Percentiles rank a stretch among this genome's conserved stretches.
Evolutionary conservation across 2,329 filamentous ascomycete species (phyloP).

Genomic region (Paecilomyces fulvus): DNA sequence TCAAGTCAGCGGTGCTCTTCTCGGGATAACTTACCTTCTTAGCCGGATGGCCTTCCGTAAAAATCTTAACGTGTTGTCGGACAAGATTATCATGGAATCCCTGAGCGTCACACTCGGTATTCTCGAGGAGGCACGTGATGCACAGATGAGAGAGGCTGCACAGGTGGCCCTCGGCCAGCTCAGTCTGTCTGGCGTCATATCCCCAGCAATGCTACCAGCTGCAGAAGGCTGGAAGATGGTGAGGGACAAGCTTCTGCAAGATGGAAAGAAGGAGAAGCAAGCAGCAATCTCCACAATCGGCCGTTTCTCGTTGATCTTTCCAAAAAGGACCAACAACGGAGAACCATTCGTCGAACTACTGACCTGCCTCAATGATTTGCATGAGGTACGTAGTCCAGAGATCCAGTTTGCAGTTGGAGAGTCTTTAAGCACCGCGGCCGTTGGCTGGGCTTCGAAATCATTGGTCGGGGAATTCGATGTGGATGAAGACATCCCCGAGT

Average conservation of each 20-base stretch:
- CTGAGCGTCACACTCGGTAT: slow-evolving; percentile 43
- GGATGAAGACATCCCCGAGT: slow-evolving; percentile 43
- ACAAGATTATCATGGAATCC: slow-evolving; percentile 34
- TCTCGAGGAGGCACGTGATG: slow-evolving; percentile 47
- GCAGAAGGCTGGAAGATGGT: slow-evolving; percentile 37
- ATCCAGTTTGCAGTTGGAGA: slow-evolving; percentile 87
- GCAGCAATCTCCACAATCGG: slow-evolving; percentile 75
- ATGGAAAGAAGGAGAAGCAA: slow-evolving; percentile 73
- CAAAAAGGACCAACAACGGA: slow-evolving; percentile 24
- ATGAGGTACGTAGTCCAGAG: slow-evolving; percentile 78
- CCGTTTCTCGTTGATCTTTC: slow-evolving; percentile 54
- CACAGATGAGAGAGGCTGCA: slow-evolving; percentile 48
- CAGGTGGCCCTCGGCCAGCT: slow-evolving; percentile 54
- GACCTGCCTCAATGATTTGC: slow-evolving; percentile 62
- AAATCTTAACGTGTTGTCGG: slow-evolving; percentile 19
- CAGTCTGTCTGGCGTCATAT: slow-evolving; percentile 49
- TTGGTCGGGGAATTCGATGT: slow-evolving; percentile 70
- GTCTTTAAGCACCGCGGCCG: slow-evolving; percentile 68
- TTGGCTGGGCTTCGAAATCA: slow-evolving; percentile 75
- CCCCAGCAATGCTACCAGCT: slow-evolving; percentile 20
- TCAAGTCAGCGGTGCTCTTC: slow-evolving; percentile 52
- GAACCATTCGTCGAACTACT: slow-evolving; percentile 44
- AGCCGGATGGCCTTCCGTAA: slow-evolving; percentile 49
- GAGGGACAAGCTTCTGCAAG: slow-evolving; percentile 54
- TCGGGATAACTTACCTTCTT: slow-evolving; percentile 50